Conservation (phyloP, 2,329 filamentous ascomycete species). For the Claviceps pusilla region DNA sequence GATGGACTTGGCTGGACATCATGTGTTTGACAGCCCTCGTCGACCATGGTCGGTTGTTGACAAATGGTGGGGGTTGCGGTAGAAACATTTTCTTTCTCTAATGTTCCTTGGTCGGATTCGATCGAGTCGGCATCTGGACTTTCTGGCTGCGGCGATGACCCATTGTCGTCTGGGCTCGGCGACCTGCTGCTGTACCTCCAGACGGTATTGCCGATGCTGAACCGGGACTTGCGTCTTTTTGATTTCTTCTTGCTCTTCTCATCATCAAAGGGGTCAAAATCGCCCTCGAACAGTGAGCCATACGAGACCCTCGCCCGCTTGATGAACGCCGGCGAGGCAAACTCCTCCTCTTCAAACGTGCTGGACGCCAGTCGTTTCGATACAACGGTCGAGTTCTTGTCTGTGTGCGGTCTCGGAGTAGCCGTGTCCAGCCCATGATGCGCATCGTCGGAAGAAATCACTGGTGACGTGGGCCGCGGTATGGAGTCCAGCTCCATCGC, state of each 20-base stretch:
- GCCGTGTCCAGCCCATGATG: not conserved
- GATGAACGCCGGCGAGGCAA: constrained; percentile 65
- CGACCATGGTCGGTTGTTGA: constrained; percentile 16
- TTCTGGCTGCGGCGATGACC: constrained; percentile 7
- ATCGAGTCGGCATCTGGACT: constrained; percentile 8
- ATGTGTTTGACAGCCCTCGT: constrained; percentile 21
- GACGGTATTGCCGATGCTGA: constrained; percentile 47
- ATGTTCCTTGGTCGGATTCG: constrained; percentile 5
- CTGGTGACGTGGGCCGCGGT: not conserved
- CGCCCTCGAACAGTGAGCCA: constrained; percentile 48
- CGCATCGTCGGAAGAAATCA: not conserved
- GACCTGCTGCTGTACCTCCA: constrained; percentile 66
- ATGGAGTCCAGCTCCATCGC: not conserved
- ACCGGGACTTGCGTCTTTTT: constrained; percentile 51
- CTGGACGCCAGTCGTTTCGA: constrained; percentile 21
- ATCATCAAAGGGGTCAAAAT: constrained; percentile 57
- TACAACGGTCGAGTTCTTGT: constrained; percentile 8
- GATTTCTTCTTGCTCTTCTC: constrained; percentile 21
- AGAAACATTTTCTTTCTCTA: not conserved
- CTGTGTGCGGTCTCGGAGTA: constrained; percentile 3
- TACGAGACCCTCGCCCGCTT: constrained; percentile 57
- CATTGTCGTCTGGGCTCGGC: constrained; percentile 48
- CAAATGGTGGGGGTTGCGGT: not conserved
- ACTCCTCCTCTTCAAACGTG: constrained; percentile 35
- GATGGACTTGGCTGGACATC: constrained; percentile 16